phyloP scores from a whole-genome alignment of 2,329 filamentous ascomycete genomes.

The Pseudogymnoascus sp. region DNA sequence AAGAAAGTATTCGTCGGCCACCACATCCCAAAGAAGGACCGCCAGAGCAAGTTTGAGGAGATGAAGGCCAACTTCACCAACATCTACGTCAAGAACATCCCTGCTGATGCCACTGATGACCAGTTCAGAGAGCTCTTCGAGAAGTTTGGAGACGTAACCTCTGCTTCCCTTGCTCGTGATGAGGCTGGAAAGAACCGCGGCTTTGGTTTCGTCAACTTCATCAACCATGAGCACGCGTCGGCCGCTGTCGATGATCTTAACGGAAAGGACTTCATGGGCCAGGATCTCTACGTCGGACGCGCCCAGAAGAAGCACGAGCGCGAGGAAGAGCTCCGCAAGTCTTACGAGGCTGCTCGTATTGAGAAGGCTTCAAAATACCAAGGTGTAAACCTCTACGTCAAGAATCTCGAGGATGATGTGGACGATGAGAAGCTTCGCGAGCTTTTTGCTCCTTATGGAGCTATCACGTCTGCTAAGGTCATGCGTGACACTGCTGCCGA shows the following conservation, averaged over 20 bases:
- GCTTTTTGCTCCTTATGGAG: conserved; percentile 84
- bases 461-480: conserved; percentile 97
- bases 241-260: conserved; percentile 89
- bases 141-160: conserved; percentile 89
- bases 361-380: conserved; percentile 99
- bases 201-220: conserved; percentile 94
- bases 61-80: conserved; percentile 99
- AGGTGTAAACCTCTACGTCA: conserved; percentile 99
- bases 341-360: conserved; percentile 92
- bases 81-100: conserved; percentile 98
- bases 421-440: conserved; percentile 96
- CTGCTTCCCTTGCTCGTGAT: conserved; percentile 86
- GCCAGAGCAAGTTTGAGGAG: conserved; percentile 99
- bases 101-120: conserved; percentile 75
- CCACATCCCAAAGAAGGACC: conserved; percentile 99
- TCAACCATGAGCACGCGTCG: conserved; percentile 78
- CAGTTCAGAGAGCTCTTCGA: conserved; percentile 93
- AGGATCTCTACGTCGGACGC: conserved; percentile 95
- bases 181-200: conserved; percentile 87
- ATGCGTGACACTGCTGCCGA: conserved; percentile 78
- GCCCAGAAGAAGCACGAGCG: conserved; percentile 99
- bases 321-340: conserved; percentile 97
- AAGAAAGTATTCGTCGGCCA: conserved; percentile 99
- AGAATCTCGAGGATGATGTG: conserved; percentile 95
- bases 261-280: conserved; percentile 82